A percentile compares a stretch with the other conserved stretches of the same genome.
Conservation (phyloP, 345 rosid species). For the Pistacia integerrima region DNA sequence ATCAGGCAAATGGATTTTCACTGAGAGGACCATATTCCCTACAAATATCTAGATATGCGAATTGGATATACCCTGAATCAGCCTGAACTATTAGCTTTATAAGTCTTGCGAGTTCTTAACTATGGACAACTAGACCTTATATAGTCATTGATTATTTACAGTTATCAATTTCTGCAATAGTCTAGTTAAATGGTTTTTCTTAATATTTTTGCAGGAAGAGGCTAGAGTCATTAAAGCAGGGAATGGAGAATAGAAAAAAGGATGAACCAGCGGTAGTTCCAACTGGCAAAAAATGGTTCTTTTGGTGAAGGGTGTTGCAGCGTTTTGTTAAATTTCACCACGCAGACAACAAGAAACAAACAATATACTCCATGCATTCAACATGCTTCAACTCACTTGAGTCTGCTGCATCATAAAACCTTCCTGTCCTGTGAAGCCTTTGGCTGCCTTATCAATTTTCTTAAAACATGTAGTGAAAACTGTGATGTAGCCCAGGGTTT, state of each 20-base stretch:
- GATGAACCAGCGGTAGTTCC: constrained; percentile 41
- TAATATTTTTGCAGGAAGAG: constrained; percentile 49
- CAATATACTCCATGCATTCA: not conserved
- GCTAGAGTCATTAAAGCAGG: constrained; percentile 65
- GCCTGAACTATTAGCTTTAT: too few relatives aligned
- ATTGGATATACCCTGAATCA: too few relatives aligned
- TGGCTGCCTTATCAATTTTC: not conserved
- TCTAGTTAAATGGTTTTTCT: not conserved
- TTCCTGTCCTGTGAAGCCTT: not conserved
- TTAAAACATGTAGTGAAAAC: not conserved
- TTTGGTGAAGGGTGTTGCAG: constrained; percentile 50
- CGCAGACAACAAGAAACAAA: not conserved
- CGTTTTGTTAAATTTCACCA: not conserved
- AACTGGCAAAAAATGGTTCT: constrained; percentile 60
- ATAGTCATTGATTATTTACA: too few relatives aligned
- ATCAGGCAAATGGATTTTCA: too few relatives aligned
- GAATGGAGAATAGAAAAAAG: constrained; percentile 58
- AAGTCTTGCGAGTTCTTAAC: too few relatives aligned
- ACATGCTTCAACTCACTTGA: not conserved
- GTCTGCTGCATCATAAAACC: not conserved
- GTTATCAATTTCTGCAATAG: too few relatives aligned
- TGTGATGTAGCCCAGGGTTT: too few relatives aligned
- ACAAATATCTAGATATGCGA: too few relatives aligned
- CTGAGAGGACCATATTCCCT: too few relatives aligned
- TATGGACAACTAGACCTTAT: too few relatives aligned